A percentile compares a stretch with the other conserved stretches of the same genome.
Conservation (phyloP, 768 basidiomycete species). For the Hericium alpestre region DNA sequence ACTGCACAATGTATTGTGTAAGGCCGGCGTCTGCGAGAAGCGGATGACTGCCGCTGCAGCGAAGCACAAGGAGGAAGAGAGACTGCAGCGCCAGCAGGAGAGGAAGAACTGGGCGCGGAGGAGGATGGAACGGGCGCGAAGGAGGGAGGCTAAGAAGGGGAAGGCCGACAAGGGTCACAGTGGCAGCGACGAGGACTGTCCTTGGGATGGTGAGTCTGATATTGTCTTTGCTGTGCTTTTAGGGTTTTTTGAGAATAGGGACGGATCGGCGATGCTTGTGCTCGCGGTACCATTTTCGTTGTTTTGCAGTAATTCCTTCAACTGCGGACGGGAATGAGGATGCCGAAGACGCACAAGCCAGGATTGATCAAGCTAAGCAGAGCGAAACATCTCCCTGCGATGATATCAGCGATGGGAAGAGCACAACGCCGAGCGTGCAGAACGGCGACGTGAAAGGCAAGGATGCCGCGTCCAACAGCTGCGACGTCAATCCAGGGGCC, state of each 20-base stretch:
- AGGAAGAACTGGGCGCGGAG: not conserved
- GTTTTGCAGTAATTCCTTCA: not conserved
- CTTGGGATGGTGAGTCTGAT: not conserved
- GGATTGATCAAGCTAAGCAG: not conserved
- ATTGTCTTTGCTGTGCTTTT: not conserved
- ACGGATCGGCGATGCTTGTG: not conserved
- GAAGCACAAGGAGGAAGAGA: not conserved
- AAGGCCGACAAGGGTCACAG: not conserved
- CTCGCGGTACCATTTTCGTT: not conserved
- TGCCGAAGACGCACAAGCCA: not conserved
- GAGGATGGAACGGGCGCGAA: too few relatives aligned
- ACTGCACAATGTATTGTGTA: conserved; percentile 5
- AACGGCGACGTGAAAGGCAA: too few relatives aligned
- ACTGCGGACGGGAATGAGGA: too few relatives aligned
- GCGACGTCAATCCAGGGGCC: too few relatives aligned
- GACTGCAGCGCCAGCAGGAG: not conserved
- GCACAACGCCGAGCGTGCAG: too few relatives aligned
- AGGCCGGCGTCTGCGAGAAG: conserved; percentile 2
- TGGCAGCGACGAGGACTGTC: not conserved
- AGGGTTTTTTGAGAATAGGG: not conserved
- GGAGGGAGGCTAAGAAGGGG: not conserved
- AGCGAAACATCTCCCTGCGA: not conserved
- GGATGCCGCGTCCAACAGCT: too few relatives aligned
- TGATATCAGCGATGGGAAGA: not conserved
- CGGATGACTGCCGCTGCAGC: not conserved